These are phyloP conservation scores for Stephania cephalantha DNA, from an alignment of 164 flowering plant genomes.

Conservation along the genomic window DNA sequence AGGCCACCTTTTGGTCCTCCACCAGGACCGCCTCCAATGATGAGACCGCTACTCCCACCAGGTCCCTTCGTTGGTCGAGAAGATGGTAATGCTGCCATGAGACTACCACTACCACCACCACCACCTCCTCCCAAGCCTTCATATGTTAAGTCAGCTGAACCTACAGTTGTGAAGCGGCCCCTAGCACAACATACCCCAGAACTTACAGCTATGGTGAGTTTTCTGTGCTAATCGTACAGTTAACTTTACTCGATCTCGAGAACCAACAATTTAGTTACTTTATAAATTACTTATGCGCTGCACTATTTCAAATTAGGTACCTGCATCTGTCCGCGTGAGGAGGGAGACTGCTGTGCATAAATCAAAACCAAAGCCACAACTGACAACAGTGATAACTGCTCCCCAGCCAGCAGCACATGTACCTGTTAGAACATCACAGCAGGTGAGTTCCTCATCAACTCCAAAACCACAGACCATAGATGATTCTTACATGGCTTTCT, in stretches of 20 bases:
- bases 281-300: neutral
- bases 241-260: neutral
- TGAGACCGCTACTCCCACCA: constrained; percentile 84
- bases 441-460: constrained; percentile 36
- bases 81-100: constrained; percentile 32
- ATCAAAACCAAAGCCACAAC: constrained; percentile 55
- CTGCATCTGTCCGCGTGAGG: constrained; percentile 98
- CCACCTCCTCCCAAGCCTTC: constrained; percentile 72
- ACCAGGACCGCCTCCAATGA: constrained; percentile 71
- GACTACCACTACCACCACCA: constrained; percentile 43
- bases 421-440: constrained; percentile 33
- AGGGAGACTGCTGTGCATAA: constrained; percentile 68
- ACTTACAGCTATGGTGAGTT: constrained; percentile 89
- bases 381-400: constrained; percentile 21
- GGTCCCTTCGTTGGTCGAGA: constrained; percentile 59
- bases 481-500: constrained; percentile 86
- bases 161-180: constrained; percentile 97
- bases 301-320: constrained; percentile 45
- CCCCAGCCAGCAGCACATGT: constrained; percentile 34
- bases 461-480: constrained; percentile 72
- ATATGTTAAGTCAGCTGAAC: constrained; percentile 90
- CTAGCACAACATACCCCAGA: constrained; percentile 99
- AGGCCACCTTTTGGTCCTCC: constrained; percentile 79
- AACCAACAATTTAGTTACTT: neutral
- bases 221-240: neutral